Base-by-base conservation (phyloP, 371 early-diverging fungal genomes). In the Rhizopus arrhizus region DNA sequence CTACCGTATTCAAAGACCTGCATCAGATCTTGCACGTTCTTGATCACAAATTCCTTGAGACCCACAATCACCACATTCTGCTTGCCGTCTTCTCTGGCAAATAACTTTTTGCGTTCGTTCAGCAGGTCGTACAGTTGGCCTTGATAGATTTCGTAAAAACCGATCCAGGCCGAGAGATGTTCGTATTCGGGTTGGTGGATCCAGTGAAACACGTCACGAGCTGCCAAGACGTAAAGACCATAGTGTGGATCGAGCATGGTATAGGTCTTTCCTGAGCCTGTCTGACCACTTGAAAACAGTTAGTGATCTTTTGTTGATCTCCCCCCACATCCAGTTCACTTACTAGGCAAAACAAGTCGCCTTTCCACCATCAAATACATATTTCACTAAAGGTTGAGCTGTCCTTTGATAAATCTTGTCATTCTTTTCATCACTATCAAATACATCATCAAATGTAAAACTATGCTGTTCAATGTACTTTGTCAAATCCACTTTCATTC, bases 301-400 rank as follows among this genome's bases (percentile, higher is more conserved):
- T 11, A 53, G 12, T 32, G 13, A 29, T 8, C 3, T 16, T 4
- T 2, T 38, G 35, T 15, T 29, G 3, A 38, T n/a, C n/a, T n/a
- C n/a, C n/a, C n/a, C n/a, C n/a, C n/a, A n/a, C n/a, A 38, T 11
- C 8, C 8, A 13, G 13, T 11, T 11, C 8, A 38, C 40, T 38
- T 38, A 91, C 88, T 97, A 99, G 35, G 98, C 98, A 82, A 99
- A 96, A 67, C 98, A 93, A 7, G 98, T 96, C 0, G 96, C 96
- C 66, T 95, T 95, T 58, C 97, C 98, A 0, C 97, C 97, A 34
- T 80, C 70, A 58, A 97, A 94, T 4, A 95, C 84, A 72, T 95
- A 93, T 53, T 94, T 89, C 0, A 99, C 97, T 38, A 99, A 73
- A 2, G 94, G 94, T 46, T 78, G 83, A 32, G 97, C 96, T 7